These are phyloP conservation scores for Chalciporus piperatus DNA, from an alignment of 768 basidiomycete genomes.

Conservation along the genomic window DNA sequence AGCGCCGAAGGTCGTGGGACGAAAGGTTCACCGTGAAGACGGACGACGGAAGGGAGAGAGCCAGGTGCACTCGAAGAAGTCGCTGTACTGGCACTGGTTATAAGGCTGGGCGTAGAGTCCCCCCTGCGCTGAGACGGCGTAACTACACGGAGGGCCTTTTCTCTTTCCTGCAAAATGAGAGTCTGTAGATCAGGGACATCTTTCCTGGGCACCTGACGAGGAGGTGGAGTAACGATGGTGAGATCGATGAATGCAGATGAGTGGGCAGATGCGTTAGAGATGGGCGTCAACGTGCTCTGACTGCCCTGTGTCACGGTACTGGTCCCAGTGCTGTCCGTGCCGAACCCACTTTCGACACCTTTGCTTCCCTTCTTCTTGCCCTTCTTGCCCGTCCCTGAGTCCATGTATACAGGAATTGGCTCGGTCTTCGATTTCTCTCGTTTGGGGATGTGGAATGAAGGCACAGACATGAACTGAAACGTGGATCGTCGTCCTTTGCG, in stretches of 20 bases:
- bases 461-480: slow-evolving; percentile 23
- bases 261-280: neutral
- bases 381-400: neutral
- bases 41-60: slow-evolving; percentile 5
- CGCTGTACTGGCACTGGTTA: slow-evolving; percentile 16
- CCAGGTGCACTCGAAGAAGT: slow-evolving; percentile 16
- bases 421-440: slow-evolving; percentile 14
- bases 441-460: slow-evolving; percentile 18
- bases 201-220: no score
- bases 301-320: slow-evolving; percentile 20
- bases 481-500: slow-evolving; percentile 20
- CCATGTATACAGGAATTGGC: neutral
- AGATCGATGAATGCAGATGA: slow-evolving; percentile 3
- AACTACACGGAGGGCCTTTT: neutral
- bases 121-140: neutral
- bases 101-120: slow-evolving; percentile 23
- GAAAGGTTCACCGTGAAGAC: neutral
- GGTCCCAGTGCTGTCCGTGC: slow-evolving; percentile 20
- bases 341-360: slow-evolving; percentile 3
- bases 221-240: neutral
- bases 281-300: slow-evolving; percentile 16
- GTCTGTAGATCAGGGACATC: slow-evolving; percentile 3
- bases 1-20: slow-evolving; percentile 19
- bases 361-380: neutral
- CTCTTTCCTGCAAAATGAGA: slow-evolving; percentile 10